phyloP scores from a whole-genome alignment of 2,329 filamentous ascomycete genomes.

The Amauroascus niger region DNA sequence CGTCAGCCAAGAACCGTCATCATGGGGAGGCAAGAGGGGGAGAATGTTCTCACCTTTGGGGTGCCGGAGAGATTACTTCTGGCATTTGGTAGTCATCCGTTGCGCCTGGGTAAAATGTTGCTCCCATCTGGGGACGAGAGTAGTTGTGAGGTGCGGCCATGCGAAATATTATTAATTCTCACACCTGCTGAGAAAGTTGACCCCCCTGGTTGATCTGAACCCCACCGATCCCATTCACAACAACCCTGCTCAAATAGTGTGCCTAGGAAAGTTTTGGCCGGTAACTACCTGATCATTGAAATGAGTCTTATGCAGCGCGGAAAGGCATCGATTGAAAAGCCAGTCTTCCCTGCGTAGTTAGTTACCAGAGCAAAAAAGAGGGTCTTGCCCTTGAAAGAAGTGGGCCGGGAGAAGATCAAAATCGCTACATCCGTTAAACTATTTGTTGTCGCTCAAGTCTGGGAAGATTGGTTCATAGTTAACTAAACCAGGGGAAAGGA shows the following conservation, averaged over 20 bases:
- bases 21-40: not conserved
- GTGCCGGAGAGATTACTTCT: conserved; percentile 59
- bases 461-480: too few species aligned
- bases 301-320: not conserved
- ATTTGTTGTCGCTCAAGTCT: too few species aligned
- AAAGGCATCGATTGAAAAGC: not conserved
- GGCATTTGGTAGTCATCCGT: conserved; percentile 61
- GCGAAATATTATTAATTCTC: conserved; percentile 8
- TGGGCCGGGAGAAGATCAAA: too few species aligned
- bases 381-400: too few species aligned
- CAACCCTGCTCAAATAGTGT: conserved; percentile 3
- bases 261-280: not conserved
- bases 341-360: too few species aligned
- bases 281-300: not conserved
- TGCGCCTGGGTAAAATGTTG: conserved; percentile 59
- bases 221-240: conserved; percentile 7
- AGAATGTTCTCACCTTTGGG: conserved; percentile 50
- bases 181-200: conserved; percentile 8
- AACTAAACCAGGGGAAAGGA: too few species aligned
- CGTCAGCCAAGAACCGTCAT: conserved; percentile 2
- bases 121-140: conserved; percentile 41
- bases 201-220: conserved; percentile 10
- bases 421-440: too few species aligned
- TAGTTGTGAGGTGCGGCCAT: conserved; percentile 32
- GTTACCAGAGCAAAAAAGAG: too few species aligned